These are phyloP conservation scores for Podospora didyma DNA, from an alignment of 495 filamentous ascomycete genomes.

Conservation along the genomic window DNA sequence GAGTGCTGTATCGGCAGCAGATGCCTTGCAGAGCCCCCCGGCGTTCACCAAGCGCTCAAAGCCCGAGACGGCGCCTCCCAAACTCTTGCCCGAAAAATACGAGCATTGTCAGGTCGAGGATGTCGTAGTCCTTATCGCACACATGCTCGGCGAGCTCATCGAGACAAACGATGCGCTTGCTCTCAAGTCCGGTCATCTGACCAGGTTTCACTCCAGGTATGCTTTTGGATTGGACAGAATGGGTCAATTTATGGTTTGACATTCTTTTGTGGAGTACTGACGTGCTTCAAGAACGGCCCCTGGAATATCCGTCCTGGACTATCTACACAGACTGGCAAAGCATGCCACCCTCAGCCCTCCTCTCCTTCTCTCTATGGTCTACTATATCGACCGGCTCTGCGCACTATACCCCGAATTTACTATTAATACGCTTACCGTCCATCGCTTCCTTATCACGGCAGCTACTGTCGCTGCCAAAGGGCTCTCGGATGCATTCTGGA, in stretches of 20 bases:
- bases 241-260: neutral
- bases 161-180: slow-evolving; percentile 88
- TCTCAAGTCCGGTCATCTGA: slow-evolving; percentile 76
- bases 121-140: slow-evolving; percentile 82
- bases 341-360: slow-evolving; percentile 92
- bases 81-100: slow-evolving; percentile 72
- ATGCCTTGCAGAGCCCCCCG: slow-evolving; percentile 26
- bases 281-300: slow-evolving; percentile 65
- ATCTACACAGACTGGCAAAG: slow-evolving; percentile 84
- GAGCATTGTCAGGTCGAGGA: slow-evolving; percentile 75
- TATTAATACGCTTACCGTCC: slow-evolving; percentile 89
- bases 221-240: neutral
- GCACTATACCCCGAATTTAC: slow-evolving; percentile 88
- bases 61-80: slow-evolving; percentile 44
- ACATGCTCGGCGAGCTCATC: slow-evolving; percentile 94
- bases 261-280: slow-evolving; percentile 20
- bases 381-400: slow-evolving; percentile 96
- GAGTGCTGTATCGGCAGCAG: slow-evolving; percentile 13
- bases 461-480: slow-evolving; percentile 96
- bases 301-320: slow-evolving; percentile 88
- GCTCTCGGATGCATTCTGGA: slow-evolving; percentile 95
- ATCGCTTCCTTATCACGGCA: slow-evolving; percentile 93
- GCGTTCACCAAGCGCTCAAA: slow-evolving; percentile 50
- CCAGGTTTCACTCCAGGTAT: slow-evolving; percentile 90
- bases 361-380: slow-evolving; percentile 98